Base-by-base conservation (phyloP, 2,329 filamentous ascomycete genomes). In the Colletotrichum musicola region DNA sequence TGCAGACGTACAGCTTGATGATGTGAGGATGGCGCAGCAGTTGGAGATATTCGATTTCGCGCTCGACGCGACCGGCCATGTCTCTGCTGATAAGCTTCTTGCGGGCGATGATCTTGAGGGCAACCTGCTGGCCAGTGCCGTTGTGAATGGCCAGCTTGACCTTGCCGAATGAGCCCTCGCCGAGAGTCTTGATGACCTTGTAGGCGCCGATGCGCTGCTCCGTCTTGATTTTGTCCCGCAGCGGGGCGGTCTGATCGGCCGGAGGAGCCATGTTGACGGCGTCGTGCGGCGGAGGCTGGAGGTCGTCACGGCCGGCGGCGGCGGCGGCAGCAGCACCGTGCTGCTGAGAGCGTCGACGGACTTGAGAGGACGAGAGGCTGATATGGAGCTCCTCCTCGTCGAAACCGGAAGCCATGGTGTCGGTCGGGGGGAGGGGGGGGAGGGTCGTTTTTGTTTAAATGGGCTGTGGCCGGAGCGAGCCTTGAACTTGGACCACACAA, bases 1-100 rank as follows among this genome's bases (percentile, higher is more conserved):
- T 38, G n/a, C 27, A 38, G 47, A 84, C 88, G 77, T 85, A 98
- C 90, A 99, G 88, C 83, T 99, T 99, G 85, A 99, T 99, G 79
- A 99, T 99, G 81, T 99, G 96, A 47, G 96, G 96, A 80, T 99
- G 96, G 69, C 96, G 91, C 70, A 99, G 86, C 69, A 99, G 85
- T 83, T 99, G 96, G 71, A 99, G 88, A 78, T 99, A 99, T 80
- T 98, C 95, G 74, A 99, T 99, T 85, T 99, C 96, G 74, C 96
- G 90, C 84, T 99, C 96, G 72, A 99, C 97, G 70, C 96, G 90
- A 69, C 96, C 96, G 61, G 97, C 95, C 96, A 99, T 98, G 81
- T 99, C 96, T 76, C 95, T 88, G 74, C 95, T 98, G 74, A 98
- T 94, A 76, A 99, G 88, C 84, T 98, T 97, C 84, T 96, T 96